Evolutionary conservation across 2,329 filamentous ascomycete genomes (phyloP), one percentile per base, ranked within the genome.

Genomic region (Alternaria angustiovoidea): DNA sequence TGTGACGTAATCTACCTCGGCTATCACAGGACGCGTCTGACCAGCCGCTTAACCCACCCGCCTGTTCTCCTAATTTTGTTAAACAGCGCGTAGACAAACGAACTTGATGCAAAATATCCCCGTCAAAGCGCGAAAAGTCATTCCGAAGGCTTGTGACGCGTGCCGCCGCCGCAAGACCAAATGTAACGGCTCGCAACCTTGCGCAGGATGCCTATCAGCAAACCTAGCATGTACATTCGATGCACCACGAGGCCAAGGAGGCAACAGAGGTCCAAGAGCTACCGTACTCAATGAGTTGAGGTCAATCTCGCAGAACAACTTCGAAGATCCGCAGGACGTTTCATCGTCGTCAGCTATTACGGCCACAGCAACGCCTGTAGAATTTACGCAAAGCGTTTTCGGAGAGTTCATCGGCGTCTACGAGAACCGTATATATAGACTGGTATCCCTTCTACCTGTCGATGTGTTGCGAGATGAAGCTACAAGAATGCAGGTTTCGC

Each of bases 91-190:
- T n/a, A 11, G 30, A 48, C 46, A 24, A 12, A n/a, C 20, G 5
- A 18, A 7, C 46, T 48, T 48, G 46, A 59, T 59, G 56, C 57
- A 47, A 18, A 36, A 64, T 58, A 54, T 24, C 41, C 18, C 39
- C 11, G 26, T 22, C 42, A 41, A 30, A 5, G 53, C 51, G 1
- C 53, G 61, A 30, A 67, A 59, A 42, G 18, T 51, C 8, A 51
- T 69, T 7, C 41, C 63, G 9, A 80, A 88, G 73, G 89, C 89
- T 60, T 91, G 89, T 80, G 89, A 91, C 77, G 89, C 88, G 71
- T 91, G 89, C 75, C 89, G 91, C 81, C 87, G 88, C 66, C 87
- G 89, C 76, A 91, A 91, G 78, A 89, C 91, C 75, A 91, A 90
- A 76, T 91, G 89, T 74, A 88, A 91, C 72, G 88, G 89, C 59